A percentile compares a stretch with the other conserved stretches of the same genome.
phyloP scores from a whole-genome alignment of 1,284 basidiomycete species.

The Leccinum solheimii region DNA sequence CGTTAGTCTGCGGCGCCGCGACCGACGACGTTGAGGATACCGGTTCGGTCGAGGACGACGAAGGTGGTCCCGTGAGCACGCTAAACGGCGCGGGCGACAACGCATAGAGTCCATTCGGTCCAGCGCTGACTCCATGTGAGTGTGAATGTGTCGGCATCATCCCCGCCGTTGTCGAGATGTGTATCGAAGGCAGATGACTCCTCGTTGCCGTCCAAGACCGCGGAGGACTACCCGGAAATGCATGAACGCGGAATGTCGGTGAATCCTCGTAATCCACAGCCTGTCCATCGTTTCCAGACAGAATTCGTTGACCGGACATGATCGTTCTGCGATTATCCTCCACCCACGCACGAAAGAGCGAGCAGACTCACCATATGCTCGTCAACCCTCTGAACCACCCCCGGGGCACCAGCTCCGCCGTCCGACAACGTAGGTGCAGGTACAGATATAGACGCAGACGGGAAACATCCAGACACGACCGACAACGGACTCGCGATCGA shows the following conservation, averaged over 20 bases:
- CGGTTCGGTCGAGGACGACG: slow-evolving; percentile 25
- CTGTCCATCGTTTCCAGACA: slow-evolving; percentile 11
- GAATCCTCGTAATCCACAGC: slow-evolving; percentile 27
- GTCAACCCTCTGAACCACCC: slow-evolving; percentile 21
- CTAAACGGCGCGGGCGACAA: slow-evolving; percentile 31
- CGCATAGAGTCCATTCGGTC: slow-evolving; percentile 1
- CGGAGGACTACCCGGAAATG: slow-evolving; percentile 7
- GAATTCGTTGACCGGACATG: not conserved
- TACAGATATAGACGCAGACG: not conserved
- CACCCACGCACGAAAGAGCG: not conserved
- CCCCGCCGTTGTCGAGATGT: slow-evolving; percentile 18
- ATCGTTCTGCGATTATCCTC: not conserved
- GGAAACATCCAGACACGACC: slow-evolving; percentile 12
- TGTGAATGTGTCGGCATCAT: not conserved
- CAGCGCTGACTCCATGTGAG: not conserved
- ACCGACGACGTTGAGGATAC: slow-evolving; percentile 18
- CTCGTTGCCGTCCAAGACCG: slow-evolving; percentile 19
- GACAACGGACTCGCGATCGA: slow-evolving; percentile 56
- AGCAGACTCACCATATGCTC: slow-evolving; percentile 27
- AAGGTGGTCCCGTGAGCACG: slow-evolving; percentile 30
- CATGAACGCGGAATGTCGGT: slow-evolving; percentile 12
- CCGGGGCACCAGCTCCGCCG: not conserved
- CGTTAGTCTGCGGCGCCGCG: slow-evolving; percentile 8
- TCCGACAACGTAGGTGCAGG: not conserved
- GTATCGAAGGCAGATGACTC: slow-evolving; percentile 29